These are phyloP conservation scores for Ascochyta clinopodiicola DNA, from an alignment of 2,329 filamentous ascomycete species.

Conservation along the genomic window DNA sequence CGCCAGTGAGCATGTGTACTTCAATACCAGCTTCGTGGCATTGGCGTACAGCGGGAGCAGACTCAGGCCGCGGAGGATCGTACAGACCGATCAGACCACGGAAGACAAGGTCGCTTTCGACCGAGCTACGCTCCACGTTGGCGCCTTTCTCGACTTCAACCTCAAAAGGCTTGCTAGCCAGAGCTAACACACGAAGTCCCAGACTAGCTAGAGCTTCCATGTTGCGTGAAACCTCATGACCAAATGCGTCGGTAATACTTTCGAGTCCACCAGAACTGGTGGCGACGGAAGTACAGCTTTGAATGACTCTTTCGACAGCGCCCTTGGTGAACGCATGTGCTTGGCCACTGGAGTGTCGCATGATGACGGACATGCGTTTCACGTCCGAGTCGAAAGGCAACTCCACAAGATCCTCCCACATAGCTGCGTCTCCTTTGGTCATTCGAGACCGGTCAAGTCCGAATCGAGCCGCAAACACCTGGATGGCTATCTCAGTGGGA, in stretches of 20 bases:
- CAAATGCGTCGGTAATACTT: conserved; percentile 60
- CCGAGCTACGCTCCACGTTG: conserved; percentile 62
- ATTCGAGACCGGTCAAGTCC: conserved; percentile 64
- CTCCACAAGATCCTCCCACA: conserved; percentile 60
- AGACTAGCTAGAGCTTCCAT: conserved; percentile 72
- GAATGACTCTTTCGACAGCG: conserved; percentile 73
- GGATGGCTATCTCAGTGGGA: conserved; percentile 73
- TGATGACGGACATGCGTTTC: conserved; percentile 79
- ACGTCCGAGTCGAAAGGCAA: conserved; percentile 77
- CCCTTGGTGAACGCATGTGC: conserved; percentile 66
- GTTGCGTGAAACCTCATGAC: conserved; percentile 66
- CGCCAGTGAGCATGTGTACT: conserved; percentile 58
- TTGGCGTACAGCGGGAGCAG: conserved; percentile 60
- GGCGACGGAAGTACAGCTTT: conserved; percentile 64
- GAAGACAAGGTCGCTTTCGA: conserved; percentile 74
- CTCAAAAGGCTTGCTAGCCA: conserved; percentile 61
- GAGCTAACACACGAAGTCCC: conserved; percentile 72
- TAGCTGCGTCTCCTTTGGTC: conserved; percentile 44
- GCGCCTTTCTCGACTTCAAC: conserved; percentile 53
- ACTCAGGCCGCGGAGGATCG: conserved; percentile 83
- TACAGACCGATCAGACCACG: conserved; percentile 83
- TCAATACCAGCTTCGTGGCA: conserved; percentile 56
- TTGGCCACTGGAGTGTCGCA: conserved; percentile 49
- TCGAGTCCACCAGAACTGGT: conserved; percentile 49
- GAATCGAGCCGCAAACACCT: conserved; percentile 75